These are phyloP conservation scores for Phytophthora chlamydospora DNA, from an alignment of 352 stramenopile genomes.

Conservation along the genomic window DNA sequence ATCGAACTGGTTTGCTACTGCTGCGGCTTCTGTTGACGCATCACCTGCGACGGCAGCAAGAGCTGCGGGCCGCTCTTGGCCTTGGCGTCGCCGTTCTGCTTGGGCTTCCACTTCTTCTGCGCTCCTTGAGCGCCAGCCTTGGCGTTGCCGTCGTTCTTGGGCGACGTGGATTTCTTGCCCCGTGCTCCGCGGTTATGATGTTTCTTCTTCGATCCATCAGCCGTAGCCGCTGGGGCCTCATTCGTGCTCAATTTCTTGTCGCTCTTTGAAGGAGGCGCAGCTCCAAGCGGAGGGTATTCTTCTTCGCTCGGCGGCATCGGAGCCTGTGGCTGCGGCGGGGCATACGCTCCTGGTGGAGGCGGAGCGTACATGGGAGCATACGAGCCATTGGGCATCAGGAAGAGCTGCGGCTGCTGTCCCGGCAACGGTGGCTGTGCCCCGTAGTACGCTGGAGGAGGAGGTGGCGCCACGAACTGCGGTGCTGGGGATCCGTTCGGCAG, in stretches of 20 bases:
- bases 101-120: conserved; percentile 45
- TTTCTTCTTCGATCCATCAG: conserved; percentile 24
- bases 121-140: conserved; percentile 1
- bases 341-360: conserved; percentile 12
- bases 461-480: conserved; percentile 23
- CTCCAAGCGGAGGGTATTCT: conserved; percentile 41
- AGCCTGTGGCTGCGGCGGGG: conserved; percentile 13
- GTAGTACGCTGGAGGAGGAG: conserved; percentile 30
- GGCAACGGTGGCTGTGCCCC: conserved; percentile 22
- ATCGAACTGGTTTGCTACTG: conserved; percentile 13
- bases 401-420: conserved; percentile 34
- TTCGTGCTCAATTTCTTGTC: conserved; percentile 24
- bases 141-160: conserved; percentile 6
- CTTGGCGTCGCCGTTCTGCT: conserved; percentile 29
- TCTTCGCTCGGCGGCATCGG: conserved; percentile 25
- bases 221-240: background rate
- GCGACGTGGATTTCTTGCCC: conserved; percentile 24
- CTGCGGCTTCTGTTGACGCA: conserved; percentile 56
- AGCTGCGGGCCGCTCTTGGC: conserved; percentile 31
- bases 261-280: conserved; percentile 14
- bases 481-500: conserved; percentile 18
- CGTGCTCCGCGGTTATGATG: conserved; percentile 19
- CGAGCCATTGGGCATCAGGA: conserved; percentile 41
- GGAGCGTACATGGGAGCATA: conserved; percentile 39
- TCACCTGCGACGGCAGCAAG: conserved; percentile 56